A percentile compares a stretch with the other conserved stretches of the same genome.
Conservation (phyloP, 768 basidiomycete genomes). For the Hirschioporus abietinus region DNA sequence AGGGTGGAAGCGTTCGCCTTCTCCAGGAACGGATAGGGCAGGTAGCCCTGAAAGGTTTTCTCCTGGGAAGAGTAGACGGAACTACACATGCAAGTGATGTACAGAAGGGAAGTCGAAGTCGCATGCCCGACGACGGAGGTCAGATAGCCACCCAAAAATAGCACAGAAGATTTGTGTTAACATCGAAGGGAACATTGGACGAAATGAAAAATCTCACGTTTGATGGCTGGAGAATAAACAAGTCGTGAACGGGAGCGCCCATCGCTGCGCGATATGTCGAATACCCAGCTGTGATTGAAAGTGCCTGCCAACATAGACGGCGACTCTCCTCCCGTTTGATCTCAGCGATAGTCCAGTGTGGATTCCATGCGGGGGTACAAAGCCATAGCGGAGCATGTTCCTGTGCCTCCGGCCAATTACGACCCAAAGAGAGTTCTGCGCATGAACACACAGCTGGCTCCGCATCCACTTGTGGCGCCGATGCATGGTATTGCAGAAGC, state of each 20-base stretch:
- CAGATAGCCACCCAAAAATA: background rate
- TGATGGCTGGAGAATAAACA: constrained; percentile 57
- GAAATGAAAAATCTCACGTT: constrained; percentile 45
- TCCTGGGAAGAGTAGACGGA: constrained; percentile 71
- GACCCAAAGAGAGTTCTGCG: constrained; percentile 42
- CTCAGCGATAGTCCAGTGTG: constrained; percentile 53
- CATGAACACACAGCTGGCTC: constrained; percentile 13
- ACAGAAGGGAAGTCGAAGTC: background rate
- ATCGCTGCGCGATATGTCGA: background rate
- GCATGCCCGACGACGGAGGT: background rate
- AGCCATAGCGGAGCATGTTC: constrained; percentile 61
- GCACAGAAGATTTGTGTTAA: constrained; percentile 8
- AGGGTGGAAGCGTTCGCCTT: constrained; percentile 21
- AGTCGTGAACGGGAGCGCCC: constrained; percentile 21
- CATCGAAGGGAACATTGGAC: constrained; percentile 4
- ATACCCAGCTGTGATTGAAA: constrained; percentile 52
- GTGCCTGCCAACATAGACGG: constrained; percentile 67
- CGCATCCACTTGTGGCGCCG: constrained; percentile 4
- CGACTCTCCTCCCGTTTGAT: constrained; percentile 68
- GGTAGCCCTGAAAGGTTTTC: constrained; percentile 46
- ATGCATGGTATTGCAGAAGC: background rate
- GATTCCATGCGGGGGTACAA: constrained; percentile 59
- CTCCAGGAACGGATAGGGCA: constrained; percentile 9
- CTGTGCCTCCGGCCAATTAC: constrained; percentile 42
- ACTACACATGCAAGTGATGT: constrained; percentile 32